Conservation (phyloP, 139 green algal species). For the Chlamydomonas sphaeroides region DNA sequence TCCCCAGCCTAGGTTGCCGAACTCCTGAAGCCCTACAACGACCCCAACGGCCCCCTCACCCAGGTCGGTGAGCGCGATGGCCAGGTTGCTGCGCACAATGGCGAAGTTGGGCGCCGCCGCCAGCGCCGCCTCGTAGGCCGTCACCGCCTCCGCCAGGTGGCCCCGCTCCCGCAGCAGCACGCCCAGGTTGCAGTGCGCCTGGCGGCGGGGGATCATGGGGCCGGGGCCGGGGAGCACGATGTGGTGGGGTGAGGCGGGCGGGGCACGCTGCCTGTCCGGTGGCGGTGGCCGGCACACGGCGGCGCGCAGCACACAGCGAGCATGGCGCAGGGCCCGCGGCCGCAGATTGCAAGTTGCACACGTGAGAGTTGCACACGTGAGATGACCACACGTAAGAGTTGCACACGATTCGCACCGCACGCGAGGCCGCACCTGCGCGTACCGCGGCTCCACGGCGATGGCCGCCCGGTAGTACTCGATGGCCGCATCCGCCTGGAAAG, state of each 20-base stretch:
- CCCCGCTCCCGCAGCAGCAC: conserved; percentile 69
- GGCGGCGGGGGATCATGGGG: conserved; percentile 1
- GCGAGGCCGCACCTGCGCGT: conserved; percentile 53
- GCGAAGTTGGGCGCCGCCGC: conserved; percentile 68
- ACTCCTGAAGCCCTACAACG: too few species aligned
- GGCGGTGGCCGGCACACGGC: too few species aligned
- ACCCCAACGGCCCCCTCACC: conserved; percentile 57
- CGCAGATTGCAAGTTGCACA: too few species aligned
- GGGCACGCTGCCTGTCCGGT: neutral
- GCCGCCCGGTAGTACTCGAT: conserved; percentile 53
- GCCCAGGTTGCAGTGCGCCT: conserved; percentile 95
- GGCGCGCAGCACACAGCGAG: too few species aligned
- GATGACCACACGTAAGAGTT: too few species aligned
- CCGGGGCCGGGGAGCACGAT: neutral
- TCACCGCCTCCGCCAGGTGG: conserved; percentile 78
- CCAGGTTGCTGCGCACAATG: conserved; percentile 82
- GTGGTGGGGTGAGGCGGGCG: too few species aligned
- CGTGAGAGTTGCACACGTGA: too few species aligned
- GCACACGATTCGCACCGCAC: neutral
- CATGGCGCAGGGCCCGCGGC: too few species aligned
- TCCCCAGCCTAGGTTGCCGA: too few species aligned
- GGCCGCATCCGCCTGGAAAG: conserved; percentile 40
- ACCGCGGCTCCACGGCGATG: conserved; percentile 62
- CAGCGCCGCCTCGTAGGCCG: conserved; percentile 84
- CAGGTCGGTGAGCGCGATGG: conserved; percentile 86